These are phyloP conservation scores for Apiospora koreana DNA, from an alignment of 2,329 filamentous ascomycete species.

Conservation along the genomic window DNA sequence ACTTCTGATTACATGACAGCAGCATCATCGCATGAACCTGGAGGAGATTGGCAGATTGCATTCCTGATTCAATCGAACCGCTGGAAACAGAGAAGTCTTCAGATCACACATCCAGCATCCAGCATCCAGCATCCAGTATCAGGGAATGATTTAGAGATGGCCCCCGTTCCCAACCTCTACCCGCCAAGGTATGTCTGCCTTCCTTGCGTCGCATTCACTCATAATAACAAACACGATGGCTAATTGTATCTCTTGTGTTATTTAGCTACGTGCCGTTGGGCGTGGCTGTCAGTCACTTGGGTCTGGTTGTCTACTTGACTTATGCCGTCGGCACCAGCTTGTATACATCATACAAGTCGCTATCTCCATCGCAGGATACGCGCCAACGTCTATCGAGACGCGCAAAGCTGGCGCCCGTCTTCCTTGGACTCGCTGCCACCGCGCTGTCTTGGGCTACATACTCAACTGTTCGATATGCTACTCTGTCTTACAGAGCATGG, in stretches of 20 bases:
- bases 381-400: conserved; percentile 36
- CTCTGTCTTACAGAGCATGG: conserved; percentile 40
- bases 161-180: conserved; percentile 30
- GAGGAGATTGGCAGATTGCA: not conserved
- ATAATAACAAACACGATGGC: not conserved
- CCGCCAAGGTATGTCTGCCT: conserved; percentile 26
- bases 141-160: conserved; percentile 22
- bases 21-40: not conserved
- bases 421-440: conserved; percentile 33
- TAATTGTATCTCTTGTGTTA: conserved; percentile 1
- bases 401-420: conserved; percentile 33
- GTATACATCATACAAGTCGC: conserved; percentile 35
- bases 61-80: not conserved
- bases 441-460: conserved; percentile 31
- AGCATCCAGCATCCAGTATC: not conserved
- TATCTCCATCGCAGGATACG: conserved; percentile 38
- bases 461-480: conserved; percentile 30
- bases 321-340: conserved; percentile 35
- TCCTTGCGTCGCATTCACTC: not conserved
- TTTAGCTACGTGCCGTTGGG: conserved; percentile 34
- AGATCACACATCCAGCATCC: not conserved
- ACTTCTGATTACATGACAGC: not conserved
- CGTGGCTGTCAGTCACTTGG: conserved; percentile 30
- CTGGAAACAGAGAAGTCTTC: not conserved
- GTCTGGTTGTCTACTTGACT: conserved; percentile 32